These are phyloP conservation scores for Quillaja saponaria DNA, from an alignment of 306 rosid species.

Conservation along the genomic window DNA sequence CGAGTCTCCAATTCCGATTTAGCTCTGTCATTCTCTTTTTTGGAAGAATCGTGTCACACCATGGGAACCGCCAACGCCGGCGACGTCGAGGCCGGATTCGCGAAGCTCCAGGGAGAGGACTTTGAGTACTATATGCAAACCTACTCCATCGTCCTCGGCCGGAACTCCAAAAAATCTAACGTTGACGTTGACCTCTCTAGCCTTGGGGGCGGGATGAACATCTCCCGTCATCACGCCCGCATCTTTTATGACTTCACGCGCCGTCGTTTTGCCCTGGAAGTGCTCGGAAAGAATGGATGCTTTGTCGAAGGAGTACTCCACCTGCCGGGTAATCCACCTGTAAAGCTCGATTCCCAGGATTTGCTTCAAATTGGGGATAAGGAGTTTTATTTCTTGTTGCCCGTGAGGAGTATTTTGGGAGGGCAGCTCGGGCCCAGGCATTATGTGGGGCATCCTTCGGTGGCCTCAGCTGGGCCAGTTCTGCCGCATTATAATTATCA, in stretches of 20 bases:
- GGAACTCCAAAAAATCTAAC: constrained; percentile 92
- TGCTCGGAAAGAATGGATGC: constrained; percentile 93
- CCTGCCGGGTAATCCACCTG: constrained; percentile 88
- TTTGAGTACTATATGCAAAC: constrained; percentile 99
- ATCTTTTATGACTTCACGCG: constrained; percentile 95
- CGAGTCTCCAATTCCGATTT: no score
- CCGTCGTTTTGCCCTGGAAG: constrained; percentile 95
- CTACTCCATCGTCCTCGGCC: constrained; percentile 92
- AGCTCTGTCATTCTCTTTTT: no score
- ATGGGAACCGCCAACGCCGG: constrained; percentile 52
- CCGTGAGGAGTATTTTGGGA: constrained; percentile 73
- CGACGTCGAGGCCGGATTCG: constrained; percentile 97
- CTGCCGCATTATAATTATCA: constrained; percentile 57
- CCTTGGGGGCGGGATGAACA: constrained; percentile 99
- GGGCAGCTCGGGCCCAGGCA: constrained; percentile 58
- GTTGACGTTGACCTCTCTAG: constrained; percentile 97
- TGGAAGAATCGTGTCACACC: not conserved
- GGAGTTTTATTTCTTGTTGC: constrained; percentile 84
- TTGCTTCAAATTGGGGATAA: constrained; percentile 96
- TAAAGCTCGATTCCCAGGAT: constrained; percentile 94
- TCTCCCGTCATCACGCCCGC: constrained; percentile 97
- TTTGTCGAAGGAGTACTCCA: constrained; percentile 96
- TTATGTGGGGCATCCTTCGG: constrained; percentile 38
- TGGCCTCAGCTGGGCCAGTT: constrained; percentile 19
- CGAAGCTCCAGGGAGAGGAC: constrained; percentile 96